A percentile compares a stretch with the other conserved stretches of the same genome.
phyloP scores from a whole-genome alignment of 495 filamentous ascomycete species.

The Articulospora tetracladia region DNA sequence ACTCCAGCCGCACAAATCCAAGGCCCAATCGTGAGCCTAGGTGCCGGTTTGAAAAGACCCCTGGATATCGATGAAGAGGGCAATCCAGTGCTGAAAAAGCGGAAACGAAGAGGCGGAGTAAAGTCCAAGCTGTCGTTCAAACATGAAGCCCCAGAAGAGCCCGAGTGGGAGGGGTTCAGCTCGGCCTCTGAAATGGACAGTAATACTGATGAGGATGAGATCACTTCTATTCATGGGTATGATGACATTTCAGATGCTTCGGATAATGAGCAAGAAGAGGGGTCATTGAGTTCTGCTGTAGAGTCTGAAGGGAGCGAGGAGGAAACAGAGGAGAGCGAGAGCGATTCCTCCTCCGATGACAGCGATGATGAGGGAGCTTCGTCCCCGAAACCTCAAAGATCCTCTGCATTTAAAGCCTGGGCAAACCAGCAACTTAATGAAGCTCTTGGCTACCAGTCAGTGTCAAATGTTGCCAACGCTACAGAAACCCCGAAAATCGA shows the following conservation, averaged over 20 bases:
- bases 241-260: constrained; percentile 18
- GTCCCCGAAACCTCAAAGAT: constrained; percentile 38
- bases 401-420: constrained; percentile 90
- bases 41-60: constrained; percentile 83
- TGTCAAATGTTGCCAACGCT: constrained; percentile 25
- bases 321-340: constrained; percentile 30
- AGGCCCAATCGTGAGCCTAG: constrained; percentile 37
- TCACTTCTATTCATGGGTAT: constrained; percentile 3
- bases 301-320: constrained; percentile 30
- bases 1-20: neutral
- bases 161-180: constrained; percentile 59
- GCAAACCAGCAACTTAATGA: constrained; percentile 82
- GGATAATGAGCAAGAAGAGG: constrained; percentile 3
- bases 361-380: constrained; percentile 26
- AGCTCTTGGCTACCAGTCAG: constrained; percentile 48
- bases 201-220: constrained; percentile 12
- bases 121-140: constrained; percentile 39
- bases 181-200: constrained; percentile 32
- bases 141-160: constrained; percentile 34
- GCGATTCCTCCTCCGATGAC: constrained; percentile 3
- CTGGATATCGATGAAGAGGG: constrained; percentile 75
- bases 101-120: constrained; percentile 49
- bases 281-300: constrained; percentile 6
- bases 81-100: constrained; percentile 74
- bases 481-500: constrained; percentile 40